phyloP scores from a whole-genome alignment of 192 early-diverging fungal species.

The Cladochytrium replicatum region DNA sequence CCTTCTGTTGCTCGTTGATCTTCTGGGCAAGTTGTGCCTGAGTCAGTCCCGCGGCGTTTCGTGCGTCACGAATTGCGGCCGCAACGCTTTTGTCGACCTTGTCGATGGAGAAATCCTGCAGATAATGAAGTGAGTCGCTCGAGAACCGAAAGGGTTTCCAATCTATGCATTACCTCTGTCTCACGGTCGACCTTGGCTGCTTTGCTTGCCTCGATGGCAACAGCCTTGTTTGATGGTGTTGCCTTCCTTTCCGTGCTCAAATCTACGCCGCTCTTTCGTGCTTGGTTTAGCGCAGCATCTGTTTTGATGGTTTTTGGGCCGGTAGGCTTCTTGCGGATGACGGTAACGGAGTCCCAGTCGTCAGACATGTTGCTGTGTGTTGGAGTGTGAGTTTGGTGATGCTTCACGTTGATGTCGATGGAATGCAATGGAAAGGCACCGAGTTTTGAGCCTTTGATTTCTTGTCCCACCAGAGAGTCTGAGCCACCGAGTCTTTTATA shows the following conservation, averaged over 20 bases:
- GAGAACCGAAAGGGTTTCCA: constrained; percentile 38
- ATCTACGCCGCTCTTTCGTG: constrained; percentile 57
- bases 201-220: constrained; percentile 35
- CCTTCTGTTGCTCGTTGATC: constrained; percentile 88
- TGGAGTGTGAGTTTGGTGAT: no score
- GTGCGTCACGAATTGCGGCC: constrained; percentile 74
- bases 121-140: constrained; percentile 11
- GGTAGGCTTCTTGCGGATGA: constrained; percentile 66
- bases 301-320: constrained; percentile 45
- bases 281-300: constrained; percentile 60
- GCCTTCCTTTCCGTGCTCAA: constrained; percentile 70
- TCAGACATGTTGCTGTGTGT: no score
- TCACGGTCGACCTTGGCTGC: constrained; percentile 83
- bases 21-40: constrained; percentile 84
- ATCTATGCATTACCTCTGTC: constrained; percentile 74
- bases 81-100: constrained; percentile 58
- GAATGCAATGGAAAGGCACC: no score
- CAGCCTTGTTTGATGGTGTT: constrained; percentile 16
- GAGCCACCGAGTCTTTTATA: no score
- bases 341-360: constrained; percentile 66
- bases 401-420: no score
- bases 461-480: no score
- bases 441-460: no score
- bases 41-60: constrained; percentile 61
- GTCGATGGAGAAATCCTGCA: constrained; percentile 46